phyloP scores from a whole-genome alignment of 2,329 filamentous ascomycete species.

The Colletotrichum tropicale region DNA sequence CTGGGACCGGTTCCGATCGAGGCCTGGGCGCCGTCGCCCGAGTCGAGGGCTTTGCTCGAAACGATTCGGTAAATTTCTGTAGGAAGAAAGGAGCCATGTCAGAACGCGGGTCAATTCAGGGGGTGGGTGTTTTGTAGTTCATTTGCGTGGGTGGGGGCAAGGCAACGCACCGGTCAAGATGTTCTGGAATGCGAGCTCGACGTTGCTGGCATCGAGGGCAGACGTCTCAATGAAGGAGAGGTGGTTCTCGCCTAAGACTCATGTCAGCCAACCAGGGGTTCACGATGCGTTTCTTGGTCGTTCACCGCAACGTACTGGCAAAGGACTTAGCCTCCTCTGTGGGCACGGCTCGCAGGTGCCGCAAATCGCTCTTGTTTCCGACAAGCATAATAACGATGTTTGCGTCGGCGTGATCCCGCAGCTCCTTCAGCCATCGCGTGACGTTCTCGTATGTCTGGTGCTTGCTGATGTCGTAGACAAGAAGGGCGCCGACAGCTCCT shows the following conservation, averaged over 20 bases:
- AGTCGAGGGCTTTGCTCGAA: constrained; percentile 94
- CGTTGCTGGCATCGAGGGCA: constrained; percentile 97
- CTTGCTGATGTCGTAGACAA: constrained; percentile 99
- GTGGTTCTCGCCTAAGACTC: constrained; percentile 83
- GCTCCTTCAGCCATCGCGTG: constrained; percentile 97
- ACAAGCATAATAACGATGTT: constrained; percentile 99
- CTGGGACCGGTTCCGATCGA: constrained; percentile 81
- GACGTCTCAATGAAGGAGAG: constrained; percentile 99
- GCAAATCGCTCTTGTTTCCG: constrained; percentile 99
- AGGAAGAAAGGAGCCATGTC: background rate
- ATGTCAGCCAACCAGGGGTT: constrained; percentile 1
- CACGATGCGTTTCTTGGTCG: background rate
- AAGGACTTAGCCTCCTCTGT: constrained; percentile 98
- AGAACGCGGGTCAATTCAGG: background rate
- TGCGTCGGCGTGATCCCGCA: constrained; percentile 95
- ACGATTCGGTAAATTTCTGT: constrained; percentile 99
- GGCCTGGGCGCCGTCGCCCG: constrained; percentile 80
- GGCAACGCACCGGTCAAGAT: constrained; percentile 87
- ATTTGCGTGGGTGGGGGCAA: background rate
- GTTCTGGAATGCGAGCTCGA: constrained; percentile 99
- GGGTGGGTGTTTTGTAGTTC: background rate
- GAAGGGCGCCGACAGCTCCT: constrained; percentile 93
- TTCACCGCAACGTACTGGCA: constrained; percentile 70
- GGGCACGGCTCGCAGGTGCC: constrained; percentile 93
- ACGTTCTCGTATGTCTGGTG: constrained; percentile 99